Evolutionary conservation across 306 rosid genomes (phyloP), one percentile per base, ranked within the genome.

Genomic region (Castanea crenata): DNA sequence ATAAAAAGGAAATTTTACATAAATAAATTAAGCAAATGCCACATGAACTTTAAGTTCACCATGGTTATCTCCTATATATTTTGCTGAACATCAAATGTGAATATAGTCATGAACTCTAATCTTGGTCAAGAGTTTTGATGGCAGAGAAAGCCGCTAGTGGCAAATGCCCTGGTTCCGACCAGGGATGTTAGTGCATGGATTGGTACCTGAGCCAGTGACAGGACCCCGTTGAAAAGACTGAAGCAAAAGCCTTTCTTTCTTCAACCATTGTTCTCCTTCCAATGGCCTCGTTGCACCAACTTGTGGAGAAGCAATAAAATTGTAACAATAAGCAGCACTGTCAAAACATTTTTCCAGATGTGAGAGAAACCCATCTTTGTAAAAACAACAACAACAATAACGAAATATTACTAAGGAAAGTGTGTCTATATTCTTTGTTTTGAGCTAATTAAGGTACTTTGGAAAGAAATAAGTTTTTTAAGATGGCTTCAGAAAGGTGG

Each of bases 221-320:
- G 51, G 41, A 12, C 85, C 85, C 20, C 63, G 80, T 13, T 85
- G 76, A 2, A 38, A 38, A 38, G 69, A 49, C 69, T 80, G 82
- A 71, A 79, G 35, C 27, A 59, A 59, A n/a, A 80, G 76, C 14
- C 71, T 32, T 6, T n/a, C 12, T 16, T 72, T 58, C 79, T 63
- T 61, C 32, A 55, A 29, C 89, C 89, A 85, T 32, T 46, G 44
- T 27, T 83, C 80, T 80, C 59, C 82, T 70, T 46, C 71, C 78
- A 87, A 16, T 7, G 71, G 76, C 74, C 88, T 87, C 82, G 16
- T 55, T 79, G 78, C 90, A 57, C 63, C 90, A 14, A 72, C 9
- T 31, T 82, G 77, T 27, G 81, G 63, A 27, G 63, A 79, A 29
- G 74, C 77, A 61, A 62, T 25, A 87, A 20, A 41, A 76, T 44